Conservation (phyloP, 768 basidiomycete genomes). For the Rhodotorula babjevae region DNA sequence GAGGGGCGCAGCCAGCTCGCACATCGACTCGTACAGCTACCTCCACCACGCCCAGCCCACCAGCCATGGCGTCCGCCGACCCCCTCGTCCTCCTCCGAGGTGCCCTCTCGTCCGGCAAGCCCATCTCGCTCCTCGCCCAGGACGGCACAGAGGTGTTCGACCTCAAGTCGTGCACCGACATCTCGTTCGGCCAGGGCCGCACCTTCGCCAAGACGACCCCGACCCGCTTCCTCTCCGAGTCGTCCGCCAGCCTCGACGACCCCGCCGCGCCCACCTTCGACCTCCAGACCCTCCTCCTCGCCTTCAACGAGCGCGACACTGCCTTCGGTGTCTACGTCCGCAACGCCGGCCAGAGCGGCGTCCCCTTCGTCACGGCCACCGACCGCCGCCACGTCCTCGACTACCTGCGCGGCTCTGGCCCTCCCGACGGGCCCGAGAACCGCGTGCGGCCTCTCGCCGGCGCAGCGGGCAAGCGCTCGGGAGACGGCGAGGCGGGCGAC, state of each 20-base stretch:
- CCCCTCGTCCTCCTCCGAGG: slow-evolving; percentile 46
- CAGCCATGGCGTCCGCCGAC: slow-evolving; percentile 33
- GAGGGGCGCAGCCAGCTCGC: too few relatives aligned
- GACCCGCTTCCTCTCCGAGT: slow-evolving; percentile 65
- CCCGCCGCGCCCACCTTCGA: slow-evolving; percentile 63
- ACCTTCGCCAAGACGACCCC: slow-evolving; percentile 64
- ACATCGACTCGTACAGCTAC: too few relatives aligned
- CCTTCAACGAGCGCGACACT: slow-evolving; percentile 70
- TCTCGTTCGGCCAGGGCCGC: slow-evolving; percentile 52
- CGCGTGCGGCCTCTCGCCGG: slow-evolving; percentile 3
- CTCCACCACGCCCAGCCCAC: not conserved
- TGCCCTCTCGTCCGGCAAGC: slow-evolving; percentile 38
- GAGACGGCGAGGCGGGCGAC: not conserved
- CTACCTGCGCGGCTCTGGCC: slow-evolving; percentile 65
- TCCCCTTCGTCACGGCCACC: slow-evolving; percentile 75
- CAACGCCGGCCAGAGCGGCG: slow-evolving; percentile 68
- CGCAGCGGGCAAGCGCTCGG: not conserved
- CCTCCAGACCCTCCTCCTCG: slow-evolving; percentile 75
- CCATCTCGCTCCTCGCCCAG: slow-evolving; percentile 43
- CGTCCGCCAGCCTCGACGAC: slow-evolving; percentile 45
- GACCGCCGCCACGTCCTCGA: slow-evolving; percentile 81
- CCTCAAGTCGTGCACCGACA: slow-evolving; percentile 63
- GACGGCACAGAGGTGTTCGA: slow-evolving; percentile 50
- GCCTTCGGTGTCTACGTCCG: slow-evolving; percentile 82
- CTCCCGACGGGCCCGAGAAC: slow-evolving; percentile 55